phyloP scores from a whole-genome alignment of 257 asterid species.

The Linaria vulgaris region DNA sequence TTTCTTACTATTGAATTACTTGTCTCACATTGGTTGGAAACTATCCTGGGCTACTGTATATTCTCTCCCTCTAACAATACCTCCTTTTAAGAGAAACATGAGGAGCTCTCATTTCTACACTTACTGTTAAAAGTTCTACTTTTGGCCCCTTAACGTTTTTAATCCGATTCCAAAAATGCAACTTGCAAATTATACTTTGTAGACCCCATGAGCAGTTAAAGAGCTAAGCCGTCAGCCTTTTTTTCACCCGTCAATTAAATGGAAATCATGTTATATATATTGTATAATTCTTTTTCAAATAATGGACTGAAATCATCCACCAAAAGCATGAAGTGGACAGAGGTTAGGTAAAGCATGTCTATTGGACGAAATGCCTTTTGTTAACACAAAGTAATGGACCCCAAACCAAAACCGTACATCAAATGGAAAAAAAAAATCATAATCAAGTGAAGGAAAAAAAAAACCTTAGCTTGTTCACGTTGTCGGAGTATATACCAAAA shows the following conservation, averaged over 20 bases:
- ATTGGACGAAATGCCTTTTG: conserved; percentile 45
- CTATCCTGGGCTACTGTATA: too few species aligned
- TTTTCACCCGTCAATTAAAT: neutral
- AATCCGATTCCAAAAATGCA: neutral
- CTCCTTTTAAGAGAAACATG: too few species aligned
- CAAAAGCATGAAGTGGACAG: conserved; percentile 28
- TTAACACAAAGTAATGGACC: conserved; percentile 28
- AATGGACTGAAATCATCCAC: conserved; percentile 19
- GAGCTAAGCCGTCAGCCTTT: conserved; percentile 16
- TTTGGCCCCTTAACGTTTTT: neutral
- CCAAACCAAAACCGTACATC: conserved; percentile 12
- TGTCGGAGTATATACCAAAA: conserved; percentile 27
- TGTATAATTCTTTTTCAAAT: neutral
- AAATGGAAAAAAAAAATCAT: too few species aligned
- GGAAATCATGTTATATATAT: neutral
- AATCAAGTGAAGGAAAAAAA: too few species aligned
- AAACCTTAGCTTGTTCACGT: conserved; percentile 22
- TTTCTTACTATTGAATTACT: too few species aligned
- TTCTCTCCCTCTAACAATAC: too few species aligned
- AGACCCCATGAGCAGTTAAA: conserved; percentile 9
- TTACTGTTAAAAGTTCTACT: neutral
- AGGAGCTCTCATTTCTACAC: too few species aligned
- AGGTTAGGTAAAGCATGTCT: conserved; percentile 58
- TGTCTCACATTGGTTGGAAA: too few species aligned
- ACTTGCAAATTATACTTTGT: neutral